Base-by-base conservation (phyloP, 805 yeast genomes). In the Saccharomycopsis capsularis region DNA sequence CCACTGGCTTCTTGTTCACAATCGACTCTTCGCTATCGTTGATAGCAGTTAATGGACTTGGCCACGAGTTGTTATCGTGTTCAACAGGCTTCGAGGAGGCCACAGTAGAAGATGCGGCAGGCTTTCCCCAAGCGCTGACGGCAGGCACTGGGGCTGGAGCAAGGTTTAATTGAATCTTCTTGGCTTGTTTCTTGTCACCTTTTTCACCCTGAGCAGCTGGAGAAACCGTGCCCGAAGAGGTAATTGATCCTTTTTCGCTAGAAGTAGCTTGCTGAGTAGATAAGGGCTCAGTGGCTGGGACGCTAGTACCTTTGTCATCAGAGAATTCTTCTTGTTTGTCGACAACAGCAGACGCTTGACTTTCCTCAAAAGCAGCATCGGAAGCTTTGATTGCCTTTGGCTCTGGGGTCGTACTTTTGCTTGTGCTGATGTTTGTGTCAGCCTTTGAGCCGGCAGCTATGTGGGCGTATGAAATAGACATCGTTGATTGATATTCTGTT, bases 121-220 rank as follows among this genome's bases (percentile, higher is more conserved):
- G 56, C 59, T 50, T 9, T 52, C 75, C 76, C 87, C 87, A 81
- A n/a, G 81, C 81, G 56, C 73, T 78, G 37, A 73, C 74, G 44
- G 69, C 65, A 30, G 85, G 86, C 25, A 78, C 70, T 13, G 86
- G 85, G 24, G 86, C 86, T 3, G 86, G 85, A 7, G 81, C 78
- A 24, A 52, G 48, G 39, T 48, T 51, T 27, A 34, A 24, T 37
- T 40, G 48, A n/a, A 41, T 15, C 30, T 46, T 46, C 32, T 46
- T 46, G 7, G 44, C 40, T 3, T 34, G 4, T 13, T 39, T 40
- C 21, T 46, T 46, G 13, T 25, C 40, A 13, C n/a, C 47, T 35
- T 48, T 39, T 3, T 13, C 39, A 32, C 24, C n/a, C 3, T 27
- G 15, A 27, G 32, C 18, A 9, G 44, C 46, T 16, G 42, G 21